Evolutionary conservation across 441 rosid species (phyloP).

Genomic region (Adansonia rubrostipa): DNA sequence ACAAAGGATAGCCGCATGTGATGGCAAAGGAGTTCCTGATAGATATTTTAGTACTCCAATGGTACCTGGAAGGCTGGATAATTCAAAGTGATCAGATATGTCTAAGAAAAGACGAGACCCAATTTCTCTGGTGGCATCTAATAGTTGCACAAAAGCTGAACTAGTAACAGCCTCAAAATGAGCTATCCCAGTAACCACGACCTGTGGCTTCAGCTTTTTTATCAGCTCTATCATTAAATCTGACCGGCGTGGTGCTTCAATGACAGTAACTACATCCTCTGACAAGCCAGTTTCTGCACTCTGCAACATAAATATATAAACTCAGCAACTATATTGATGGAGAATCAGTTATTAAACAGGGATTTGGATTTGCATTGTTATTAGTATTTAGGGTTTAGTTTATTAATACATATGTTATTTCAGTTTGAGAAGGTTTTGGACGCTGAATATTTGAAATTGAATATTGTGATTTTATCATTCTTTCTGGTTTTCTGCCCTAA

Average conservation of each 20-base stretch:
- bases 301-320: conserved; percentile 40
- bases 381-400: neutral
- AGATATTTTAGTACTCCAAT: conserved; percentile 90
- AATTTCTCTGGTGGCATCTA: conserved; percentile 77
- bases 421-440: conserved; percentile 1
- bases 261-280: conserved; percentile 72
- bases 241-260: conserved; percentile 90
- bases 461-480: conserved; percentile 7
- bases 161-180: conserved; percentile 89
- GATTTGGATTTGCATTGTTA: neutral
- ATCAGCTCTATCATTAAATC: conserved; percentile 90
- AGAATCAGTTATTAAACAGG: neutral
- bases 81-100: conserved; percentile 94
- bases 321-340: conserved; percentile 3
- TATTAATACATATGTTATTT: neutral
- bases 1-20: conserved; percentile 89
- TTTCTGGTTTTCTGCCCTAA: conserved; percentile 3
- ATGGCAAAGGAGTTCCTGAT: conserved; percentile 72
- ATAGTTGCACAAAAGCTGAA: conserved; percentile 84
- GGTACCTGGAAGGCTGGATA: conserved; percentile 92
- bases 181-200: conserved; percentile 85
- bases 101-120: conserved; percentile 86
- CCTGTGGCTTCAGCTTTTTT: conserved; percentile 88
- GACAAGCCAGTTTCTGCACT: conserved; percentile 47
- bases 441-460: neutral